Percentiles rank a stretch among this genome's conserved stretches.
Evolutionary conservation across 768 basidiomycete genomes (phyloP).

Genomic region (Naganishia friedmannii): DNA sequence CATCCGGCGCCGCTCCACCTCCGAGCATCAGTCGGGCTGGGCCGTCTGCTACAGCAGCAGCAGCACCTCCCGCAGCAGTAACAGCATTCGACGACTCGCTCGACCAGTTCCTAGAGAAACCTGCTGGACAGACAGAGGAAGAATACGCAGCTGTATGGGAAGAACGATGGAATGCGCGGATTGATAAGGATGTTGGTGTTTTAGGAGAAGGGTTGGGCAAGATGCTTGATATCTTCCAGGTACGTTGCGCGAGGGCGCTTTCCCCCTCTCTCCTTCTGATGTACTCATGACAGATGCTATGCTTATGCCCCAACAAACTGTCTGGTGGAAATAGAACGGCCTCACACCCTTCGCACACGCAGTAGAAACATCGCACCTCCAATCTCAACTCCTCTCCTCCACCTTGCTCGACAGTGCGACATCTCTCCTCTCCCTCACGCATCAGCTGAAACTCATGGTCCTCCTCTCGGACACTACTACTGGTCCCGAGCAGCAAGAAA

Average conservation of each 20-base stretch:
- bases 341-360: neutral
- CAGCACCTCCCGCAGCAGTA: neutral
- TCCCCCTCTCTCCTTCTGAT: no score
- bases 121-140: constrained; percentile 1
- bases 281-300: no score
- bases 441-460: constrained; percentile 32
- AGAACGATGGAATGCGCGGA: constrained; percentile 32
- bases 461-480: constrained; percentile 27
- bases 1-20: neutral
- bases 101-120: constrained; percentile 21
- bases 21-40: no score
- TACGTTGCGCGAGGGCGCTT: neutral
- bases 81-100: constrained; percentile 24
- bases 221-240: constrained; percentile 24
- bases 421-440: constrained; percentile 28
- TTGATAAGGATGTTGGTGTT: constrained; percentile 26
- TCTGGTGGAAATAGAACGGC: neutral
- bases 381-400: constrained; percentile 14
- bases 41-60: no score
- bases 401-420: constrained; percentile 22
- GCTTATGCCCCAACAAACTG: no score
- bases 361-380: constrained; percentile 21
- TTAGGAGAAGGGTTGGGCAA: constrained; percentile 31
- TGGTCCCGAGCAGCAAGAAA: neutral
- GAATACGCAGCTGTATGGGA: constrained; percentile 22